phyloP scores from a whole-genome alignment of 768 basidiomycete species.

The Hygrocybe coccinea region DNA sequence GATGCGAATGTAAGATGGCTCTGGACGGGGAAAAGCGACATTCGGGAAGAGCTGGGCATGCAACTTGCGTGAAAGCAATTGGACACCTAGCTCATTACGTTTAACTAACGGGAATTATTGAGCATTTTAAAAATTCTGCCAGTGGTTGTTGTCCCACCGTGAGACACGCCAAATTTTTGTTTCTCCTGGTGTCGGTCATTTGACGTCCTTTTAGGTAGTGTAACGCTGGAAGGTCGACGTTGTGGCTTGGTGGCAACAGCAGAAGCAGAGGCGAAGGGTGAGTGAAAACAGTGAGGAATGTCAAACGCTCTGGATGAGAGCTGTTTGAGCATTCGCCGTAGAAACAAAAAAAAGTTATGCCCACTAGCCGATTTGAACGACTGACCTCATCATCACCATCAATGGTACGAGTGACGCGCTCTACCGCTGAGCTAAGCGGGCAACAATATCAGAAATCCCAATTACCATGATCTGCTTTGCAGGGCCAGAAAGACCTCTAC shows the following conservation, averaged over 20 bases:
- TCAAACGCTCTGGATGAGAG: neutral
- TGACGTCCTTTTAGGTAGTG: neutral
- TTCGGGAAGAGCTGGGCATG: constrained; percentile 81
- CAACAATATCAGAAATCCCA: neutral
- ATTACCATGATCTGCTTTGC: too few species aligned
- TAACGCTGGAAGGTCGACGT: neutral
- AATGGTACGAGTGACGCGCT: constrained; percentile 49
- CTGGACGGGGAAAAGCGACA: constrained; percentile 57
- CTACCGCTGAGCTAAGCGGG: constrained; percentile 56
- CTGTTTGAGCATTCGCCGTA: neutral
- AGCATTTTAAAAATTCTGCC: neutral
- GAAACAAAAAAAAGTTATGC: constrained; percentile 13
- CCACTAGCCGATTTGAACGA: constrained; percentile 34
- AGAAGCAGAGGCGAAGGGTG: neutral
- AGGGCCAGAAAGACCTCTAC: too few species aligned
- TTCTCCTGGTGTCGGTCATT: neutral
- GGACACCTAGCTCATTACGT: constrained; percentile 89
- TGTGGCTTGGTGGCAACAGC: neutral
- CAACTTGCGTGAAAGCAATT: constrained; percentile 77
- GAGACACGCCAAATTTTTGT: neutral
- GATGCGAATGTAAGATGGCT: constrained; percentile 61
- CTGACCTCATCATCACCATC: constrained; percentile 29
- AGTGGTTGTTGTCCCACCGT: neutral
- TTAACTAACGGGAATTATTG: constrained; percentile 16
- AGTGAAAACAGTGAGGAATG: neutral